phyloP scores from a whole-genome alignment of 148 eudicot species.

The Drosera capensis region DNA sequence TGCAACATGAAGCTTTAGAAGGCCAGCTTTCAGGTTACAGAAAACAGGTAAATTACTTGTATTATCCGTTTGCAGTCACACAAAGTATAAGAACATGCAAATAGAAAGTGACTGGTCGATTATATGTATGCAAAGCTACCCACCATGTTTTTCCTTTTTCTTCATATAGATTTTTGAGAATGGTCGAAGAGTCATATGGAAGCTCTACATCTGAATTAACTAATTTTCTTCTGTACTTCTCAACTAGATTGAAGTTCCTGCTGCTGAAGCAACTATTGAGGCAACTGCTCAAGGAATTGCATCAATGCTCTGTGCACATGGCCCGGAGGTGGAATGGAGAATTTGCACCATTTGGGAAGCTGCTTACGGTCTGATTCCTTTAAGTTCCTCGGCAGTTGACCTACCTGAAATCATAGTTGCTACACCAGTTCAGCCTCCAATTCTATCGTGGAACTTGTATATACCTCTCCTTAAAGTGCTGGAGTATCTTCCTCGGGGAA shows the following conservation, averaged over 20 bases:
- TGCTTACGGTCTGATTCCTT: slow-evolving; percentile 91
- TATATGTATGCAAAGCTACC: neutral
- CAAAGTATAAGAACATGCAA: neutral
- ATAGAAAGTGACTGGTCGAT: neutral
- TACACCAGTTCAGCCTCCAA: slow-evolving; percentile 88
- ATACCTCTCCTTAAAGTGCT: slow-evolving; percentile 92
- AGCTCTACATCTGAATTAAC: no score
- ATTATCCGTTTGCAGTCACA: neutral
- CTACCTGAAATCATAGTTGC: slow-evolving; percentile 95
- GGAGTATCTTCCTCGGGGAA: slow-evolving; percentile 98
- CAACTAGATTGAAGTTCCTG: slow-evolving; percentile 68
- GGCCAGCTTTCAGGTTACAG: slow-evolving; percentile 54
- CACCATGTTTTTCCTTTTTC: neutral
- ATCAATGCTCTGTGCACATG: slow-evolving; percentile 98
- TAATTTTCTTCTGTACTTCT: no score
- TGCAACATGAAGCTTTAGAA: slow-evolving; percentile 55
- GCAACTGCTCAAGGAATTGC: slow-evolving; percentile 99
- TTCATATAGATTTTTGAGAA: no score
- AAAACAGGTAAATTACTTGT: slow-evolving; percentile 43
- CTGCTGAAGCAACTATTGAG: slow-evolving; percentile 94
- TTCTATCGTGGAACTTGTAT: slow-evolving; percentile 86
- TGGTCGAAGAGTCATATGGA: no score
- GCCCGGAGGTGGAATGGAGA: slow-evolving; percentile 99
- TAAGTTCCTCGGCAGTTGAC: slow-evolving; percentile 90
- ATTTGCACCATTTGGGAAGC: slow-evolving; percentile 99